phyloP scores from a whole-genome alignment of 202 grass and related monocot genomes.

The Carex arenaria region DNA sequence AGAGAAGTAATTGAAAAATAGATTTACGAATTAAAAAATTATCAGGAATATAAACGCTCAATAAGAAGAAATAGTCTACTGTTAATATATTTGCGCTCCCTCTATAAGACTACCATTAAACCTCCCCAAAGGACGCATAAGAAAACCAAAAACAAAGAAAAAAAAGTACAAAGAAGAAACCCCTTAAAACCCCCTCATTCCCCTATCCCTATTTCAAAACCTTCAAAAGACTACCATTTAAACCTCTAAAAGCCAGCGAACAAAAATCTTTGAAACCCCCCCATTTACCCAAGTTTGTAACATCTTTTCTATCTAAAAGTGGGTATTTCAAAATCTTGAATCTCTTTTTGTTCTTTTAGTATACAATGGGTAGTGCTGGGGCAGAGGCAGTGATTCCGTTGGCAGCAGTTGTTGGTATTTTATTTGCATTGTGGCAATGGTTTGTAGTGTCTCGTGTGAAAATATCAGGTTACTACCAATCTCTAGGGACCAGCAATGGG shows the following conservation, averaged over 20 bases:
- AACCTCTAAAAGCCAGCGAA: not conserved
- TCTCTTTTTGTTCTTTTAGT: not conserved
- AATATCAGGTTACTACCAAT: slow-evolving; percentile 33
- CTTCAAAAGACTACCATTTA: not conserved
- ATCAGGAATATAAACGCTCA: not conserved
- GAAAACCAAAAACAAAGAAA: not conserved
- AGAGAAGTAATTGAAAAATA: not conserved
- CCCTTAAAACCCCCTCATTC: not conserved
- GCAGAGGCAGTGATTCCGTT: slow-evolving; percentile 42
- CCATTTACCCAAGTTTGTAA: not conserved
- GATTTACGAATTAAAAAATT: not conserved
- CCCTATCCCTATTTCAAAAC: not conserved
- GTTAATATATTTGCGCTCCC: not conserved
- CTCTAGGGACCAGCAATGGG: not conserved
- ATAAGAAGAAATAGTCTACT: not conserved
- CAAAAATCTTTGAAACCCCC: not conserved
- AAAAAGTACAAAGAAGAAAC: not conserved
- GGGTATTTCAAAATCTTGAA: not conserved
- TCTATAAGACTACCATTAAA: not conserved
- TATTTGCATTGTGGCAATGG: slow-evolving; percentile 62
- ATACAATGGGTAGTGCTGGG: slow-evolving; percentile 18
- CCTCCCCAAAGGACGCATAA: not conserved
- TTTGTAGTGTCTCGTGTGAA: slow-evolving; percentile 56
- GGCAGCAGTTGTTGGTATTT: slow-evolving; percentile 49
- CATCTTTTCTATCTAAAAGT: not conserved